A percentile compares a stretch with the other conserved stretches of the same genome.
phyloP scores from a whole-genome alignment of 192 early-diverging fungal species.

The Umbelopsis sp. region DNA sequence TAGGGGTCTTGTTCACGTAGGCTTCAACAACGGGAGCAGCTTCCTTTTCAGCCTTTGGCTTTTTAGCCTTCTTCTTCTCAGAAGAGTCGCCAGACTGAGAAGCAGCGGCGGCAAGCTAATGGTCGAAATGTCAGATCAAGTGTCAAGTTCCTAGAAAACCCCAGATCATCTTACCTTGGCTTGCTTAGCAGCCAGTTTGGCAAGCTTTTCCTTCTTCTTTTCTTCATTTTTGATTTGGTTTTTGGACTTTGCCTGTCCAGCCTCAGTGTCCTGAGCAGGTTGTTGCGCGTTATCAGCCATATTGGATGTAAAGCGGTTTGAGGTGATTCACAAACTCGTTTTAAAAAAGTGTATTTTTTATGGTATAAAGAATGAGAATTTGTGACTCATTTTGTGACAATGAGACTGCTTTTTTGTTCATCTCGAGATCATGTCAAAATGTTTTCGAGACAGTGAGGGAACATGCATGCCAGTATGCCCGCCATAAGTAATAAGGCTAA shows the following conservation, averaged over 20 bases:
- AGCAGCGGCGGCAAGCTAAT: constrained; percentile 16
- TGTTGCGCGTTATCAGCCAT: constrained; percentile 18
- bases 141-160: not conserved
- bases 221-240: constrained; percentile 92
- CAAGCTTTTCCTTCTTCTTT: constrained; percentile 88
- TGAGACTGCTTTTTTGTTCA: not conserved
- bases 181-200: constrained; percentile 91
- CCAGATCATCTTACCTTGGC: constrained; percentile 53
- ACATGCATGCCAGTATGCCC: constrained; percentile 2
- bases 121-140: not conserved
- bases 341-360: not conserved
- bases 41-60: constrained; percentile 51
- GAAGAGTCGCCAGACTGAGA: constrained; percentile 16
- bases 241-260: constrained; percentile 56
- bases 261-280: constrained; percentile 5
- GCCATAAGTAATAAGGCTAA: no score
- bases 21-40: constrained; percentile 45
- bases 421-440: not conserved
- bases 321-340: not conserved
- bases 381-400: constrained; percentile 14
- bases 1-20: constrained; percentile 82
- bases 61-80: constrained; percentile 66
- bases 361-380: not conserved
- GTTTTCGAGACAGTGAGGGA: not conserved
- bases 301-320: not conserved